Conservation (phyloP, 768 basidiomycete species). For the Glaciozyma martinii region DNA sequence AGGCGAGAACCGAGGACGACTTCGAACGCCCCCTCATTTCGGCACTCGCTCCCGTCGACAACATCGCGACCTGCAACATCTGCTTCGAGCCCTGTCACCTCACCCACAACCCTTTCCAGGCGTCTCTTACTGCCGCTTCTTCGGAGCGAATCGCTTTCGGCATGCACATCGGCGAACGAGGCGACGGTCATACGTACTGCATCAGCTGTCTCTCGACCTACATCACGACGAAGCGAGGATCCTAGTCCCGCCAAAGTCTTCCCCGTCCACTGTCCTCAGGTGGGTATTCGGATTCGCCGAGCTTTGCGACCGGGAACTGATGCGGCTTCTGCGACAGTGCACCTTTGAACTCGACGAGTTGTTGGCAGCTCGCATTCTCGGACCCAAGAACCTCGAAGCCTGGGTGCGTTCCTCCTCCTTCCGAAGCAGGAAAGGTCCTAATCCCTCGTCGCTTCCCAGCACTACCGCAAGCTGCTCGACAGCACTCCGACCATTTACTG, state of each 20-base stretch:
- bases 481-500: not conserved
- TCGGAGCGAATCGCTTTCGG: not conserved
- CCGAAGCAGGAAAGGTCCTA: not conserved
- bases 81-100: constrained; percentile 8
- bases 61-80: not conserved
- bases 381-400: not conserved
- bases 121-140: not conserved
- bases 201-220: constrained; percentile 1
- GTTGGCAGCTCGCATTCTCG: constrained; percentile 4
- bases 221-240: constrained; percentile 5
- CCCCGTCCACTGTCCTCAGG: constrained; percentile 8
- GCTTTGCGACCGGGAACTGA: not conserved
- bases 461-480: constrained; percentile 18
- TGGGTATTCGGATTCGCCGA: not conserved
- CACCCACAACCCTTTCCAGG: constrained; percentile 1
- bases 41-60: not conserved
- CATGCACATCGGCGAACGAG: not conserved
- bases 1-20: not conserved
- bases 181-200: not conserved
- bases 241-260: constrained; percentile 4
- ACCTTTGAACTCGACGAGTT: constrained; percentile 4
- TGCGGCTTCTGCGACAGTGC: not conserved
- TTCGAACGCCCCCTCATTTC: not conserved
- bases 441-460: not conserved
- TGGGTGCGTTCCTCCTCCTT: constrained; percentile 8